Base-by-base conservation (phyloP, 257 asterid species). In the Nicotiana paniculata region DNA sequence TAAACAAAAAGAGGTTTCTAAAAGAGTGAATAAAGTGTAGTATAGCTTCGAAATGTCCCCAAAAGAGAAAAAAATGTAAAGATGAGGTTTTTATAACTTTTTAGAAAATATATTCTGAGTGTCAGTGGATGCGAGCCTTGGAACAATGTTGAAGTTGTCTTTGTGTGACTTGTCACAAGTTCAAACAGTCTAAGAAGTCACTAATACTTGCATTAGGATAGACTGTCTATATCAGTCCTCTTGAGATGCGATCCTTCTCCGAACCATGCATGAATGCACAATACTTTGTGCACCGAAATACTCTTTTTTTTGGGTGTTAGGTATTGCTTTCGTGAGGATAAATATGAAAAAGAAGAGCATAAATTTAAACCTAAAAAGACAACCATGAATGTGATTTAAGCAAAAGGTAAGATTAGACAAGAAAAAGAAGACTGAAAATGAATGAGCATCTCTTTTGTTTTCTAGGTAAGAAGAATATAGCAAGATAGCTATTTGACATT, bases 361-460 rank as follows among this genome's bases (percentile, higher is more conserved):
- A 74, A 13, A 46, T 74, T 46, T 72, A 72, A 72, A 74, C 79
- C 79, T 48, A 26, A 74, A 26, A 24, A 48, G 62, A 62, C n/a
- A 74, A 74, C 13, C 6, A 69, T 39, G 33, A n/a, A 24, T 72
- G 78, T 21, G 78, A 72, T 72, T 46, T 24, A 46, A 72, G 37
- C 39, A 72, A 72, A 72, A 46, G 37, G 37, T 5, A 72, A 43
- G 61, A 72, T 6, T 46, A 48, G 39, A 74, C 24, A 26, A 21
- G 26, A 70, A 39, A 11, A 18, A 21, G 12, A 39, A 43, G n/a
- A 21, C 3, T 70, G 17, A 21, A 70, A 33, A 67, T 68, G 77
- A 18, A 68, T 35, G 77, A 69, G 65, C 30, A 59, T 59, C 28
- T n/a, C 30, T 59, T 26, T 54, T 54, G 18, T 54, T 66, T 43